Evolutionary conservation across 495 filamentous ascomycete species (phyloP).

Genomic region (Aspergillus steynii): DNA sequence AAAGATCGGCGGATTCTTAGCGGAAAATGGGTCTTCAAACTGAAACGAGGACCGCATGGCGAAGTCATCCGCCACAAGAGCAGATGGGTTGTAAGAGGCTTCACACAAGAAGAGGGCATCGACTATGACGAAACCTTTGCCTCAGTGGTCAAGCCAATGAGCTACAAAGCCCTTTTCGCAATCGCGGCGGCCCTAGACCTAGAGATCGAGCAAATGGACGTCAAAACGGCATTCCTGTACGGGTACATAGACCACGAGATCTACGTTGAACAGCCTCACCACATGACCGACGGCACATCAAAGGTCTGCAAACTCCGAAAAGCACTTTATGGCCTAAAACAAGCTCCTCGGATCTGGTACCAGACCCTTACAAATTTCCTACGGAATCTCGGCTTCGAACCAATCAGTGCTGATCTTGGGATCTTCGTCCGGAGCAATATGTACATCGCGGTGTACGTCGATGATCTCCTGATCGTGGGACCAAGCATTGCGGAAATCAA

Average conservation of each 20-base stretch:
- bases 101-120: constrained; percentile 1
- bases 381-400: constrained; percentile 24
- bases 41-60: not conserved
- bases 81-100: constrained; percentile 2
- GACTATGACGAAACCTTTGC: constrained; percentile 1
- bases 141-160: constrained; percentile 1
- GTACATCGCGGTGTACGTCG: constrained; percentile 1
- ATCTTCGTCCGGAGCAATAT: constrained; percentile 1
- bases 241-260: constrained; percentile 28
- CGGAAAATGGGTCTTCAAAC: constrained; percentile 1
- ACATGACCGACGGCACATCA: constrained; percentile 18
- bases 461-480: not conserved
- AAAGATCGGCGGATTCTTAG: not conserved
- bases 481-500: not conserved
- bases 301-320: constrained; percentile 26
- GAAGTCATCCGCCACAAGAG: not conserved
- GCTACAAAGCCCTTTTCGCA: constrained; percentile 18
- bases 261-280: constrained; percentile 27
- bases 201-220: constrained; percentile 36
- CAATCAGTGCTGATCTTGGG: not conserved
- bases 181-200: constrained; percentile 23
- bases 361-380: constrained; percentile 33
- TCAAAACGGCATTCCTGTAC: constrained; percentile 34
- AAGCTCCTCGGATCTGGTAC: constrained; percentile 40
- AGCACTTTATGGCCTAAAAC: constrained; percentile 35